Conservation (phyloP, 2,329 filamentous ascomycete species). For the Diaporthe longicolla region DNA sequence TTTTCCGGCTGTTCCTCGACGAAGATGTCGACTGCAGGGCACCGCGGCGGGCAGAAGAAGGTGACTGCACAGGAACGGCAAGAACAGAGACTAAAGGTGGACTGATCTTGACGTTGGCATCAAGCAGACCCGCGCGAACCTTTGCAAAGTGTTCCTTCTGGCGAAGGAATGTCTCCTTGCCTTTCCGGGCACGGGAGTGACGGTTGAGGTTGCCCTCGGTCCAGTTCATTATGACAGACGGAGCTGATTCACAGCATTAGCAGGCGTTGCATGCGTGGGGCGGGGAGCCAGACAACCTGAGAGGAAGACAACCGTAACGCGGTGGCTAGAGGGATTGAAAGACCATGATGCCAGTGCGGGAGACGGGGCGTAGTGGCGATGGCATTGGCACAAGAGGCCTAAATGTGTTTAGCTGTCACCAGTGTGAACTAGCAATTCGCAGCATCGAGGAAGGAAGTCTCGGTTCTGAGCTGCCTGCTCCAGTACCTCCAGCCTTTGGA, state of each 20-base stretch:
- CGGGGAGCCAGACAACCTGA: not conserved
- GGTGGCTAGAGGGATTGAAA: not conserved
- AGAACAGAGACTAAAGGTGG: conserved; percentile 52
- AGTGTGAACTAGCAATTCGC: not conserved
- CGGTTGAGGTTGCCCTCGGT: conserved; percentile 62
- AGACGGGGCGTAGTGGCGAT: not conserved
- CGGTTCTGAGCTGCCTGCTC: not conserved
- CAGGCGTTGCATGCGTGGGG: not conserved
- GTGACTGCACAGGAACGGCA: conserved; percentile 39
- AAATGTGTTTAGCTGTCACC: not conserved
- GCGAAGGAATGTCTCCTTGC: conserved; percentile 53
- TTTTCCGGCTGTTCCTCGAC: conserved; percentile 40
- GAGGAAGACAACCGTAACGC: not conserved
- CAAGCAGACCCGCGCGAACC: conserved; percentile 53
- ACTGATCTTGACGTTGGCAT: conserved; percentile 48
- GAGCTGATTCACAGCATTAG: not conserved
- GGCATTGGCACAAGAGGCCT: not conserved
- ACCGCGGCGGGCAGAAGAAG: conserved; percentile 42
- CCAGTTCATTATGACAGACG: conserved; percentile 61
- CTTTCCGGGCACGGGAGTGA: conserved; percentile 54
- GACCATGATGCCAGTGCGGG: not conserved
- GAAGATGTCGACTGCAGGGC: conserved; percentile 35
- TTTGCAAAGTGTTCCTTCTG: conserved; percentile 65
- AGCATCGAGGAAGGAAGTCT: not conserved
- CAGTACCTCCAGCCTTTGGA: not conserved